Evolutionary conservation across 192 early-diverging fungal genomes (phyloP).

Genomic region (Coemansia sp.): DNA sequence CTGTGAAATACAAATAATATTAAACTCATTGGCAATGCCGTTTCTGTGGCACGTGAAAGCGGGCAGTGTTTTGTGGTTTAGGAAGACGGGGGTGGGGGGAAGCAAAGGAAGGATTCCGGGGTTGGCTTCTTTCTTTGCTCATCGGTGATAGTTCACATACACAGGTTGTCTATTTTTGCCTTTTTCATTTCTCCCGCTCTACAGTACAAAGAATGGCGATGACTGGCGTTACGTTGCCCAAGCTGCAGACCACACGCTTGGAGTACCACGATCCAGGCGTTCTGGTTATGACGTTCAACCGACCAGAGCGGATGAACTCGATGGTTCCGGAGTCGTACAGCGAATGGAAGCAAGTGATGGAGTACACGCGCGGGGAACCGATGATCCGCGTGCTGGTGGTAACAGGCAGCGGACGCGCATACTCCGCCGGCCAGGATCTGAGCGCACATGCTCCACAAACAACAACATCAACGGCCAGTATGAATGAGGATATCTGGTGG

Average conservation of each 20-base stretch:
- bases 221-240: conserved; percentile 4
- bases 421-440: conserved; percentile 66
- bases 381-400: conserved; percentile 61
- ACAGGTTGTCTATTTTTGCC: not conserved
- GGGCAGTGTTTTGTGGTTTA: too few species aligned
- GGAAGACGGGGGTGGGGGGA: too few species aligned
- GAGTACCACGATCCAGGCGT: conserved; percentile 54
- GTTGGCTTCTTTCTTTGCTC: not conserved
- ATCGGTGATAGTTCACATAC: not conserved
- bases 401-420: conserved; percentile 68
- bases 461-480: conserved; percentile 11
- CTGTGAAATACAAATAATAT: not conserved
- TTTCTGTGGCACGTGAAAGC: not conserved
- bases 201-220: not conserved
- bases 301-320: conserved; percentile 63
- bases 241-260: conserved; percentile 16
- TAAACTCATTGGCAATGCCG: not conserved
- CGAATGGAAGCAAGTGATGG: conserved; percentile 65
- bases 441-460: not conserved
- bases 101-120: too few species aligned
- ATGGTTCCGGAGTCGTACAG: conserved; percentile 58
- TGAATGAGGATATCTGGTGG: conserved; percentile 4
- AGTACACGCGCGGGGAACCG: conserved; percentile 47
- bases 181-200: not conserved
- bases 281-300: conserved; percentile 64